Evolutionary conservation across 2,329 filamentous ascomycete species (phyloP).

Genomic region (Colletotrichum incanum): DNA sequence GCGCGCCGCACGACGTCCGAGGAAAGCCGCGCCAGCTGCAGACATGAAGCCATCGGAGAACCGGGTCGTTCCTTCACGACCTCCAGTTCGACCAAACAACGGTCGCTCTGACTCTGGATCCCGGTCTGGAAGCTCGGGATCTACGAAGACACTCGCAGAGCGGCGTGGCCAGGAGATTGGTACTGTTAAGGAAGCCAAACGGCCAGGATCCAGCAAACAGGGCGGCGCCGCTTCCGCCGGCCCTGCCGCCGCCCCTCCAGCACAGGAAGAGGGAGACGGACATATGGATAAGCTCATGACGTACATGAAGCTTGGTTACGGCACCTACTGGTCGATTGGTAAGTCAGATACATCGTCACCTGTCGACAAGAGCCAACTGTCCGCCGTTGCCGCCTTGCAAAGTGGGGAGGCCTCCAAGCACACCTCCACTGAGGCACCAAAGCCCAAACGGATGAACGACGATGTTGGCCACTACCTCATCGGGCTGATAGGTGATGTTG

Average conservation of each 20-base stretch:
- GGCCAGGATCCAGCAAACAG: not conserved
- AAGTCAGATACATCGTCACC: conserved; percentile 35
- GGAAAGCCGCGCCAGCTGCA: conserved; percentile 46
- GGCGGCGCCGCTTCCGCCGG: conserved; percentile 8
- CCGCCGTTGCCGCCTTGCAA: conserved; percentile 20
- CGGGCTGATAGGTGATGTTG: conserved; percentile 77
- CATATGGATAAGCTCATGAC: conserved; percentile 71
- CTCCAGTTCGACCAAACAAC: conserved; percentile 11
- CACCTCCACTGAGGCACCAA: conserved; percentile 16
- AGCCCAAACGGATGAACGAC: conserved; percentile 33
- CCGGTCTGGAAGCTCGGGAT: conserved; percentile 29
- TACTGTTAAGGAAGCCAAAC: conserved; percentile 38
- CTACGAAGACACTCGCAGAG: conserved; percentile 41
- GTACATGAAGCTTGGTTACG: conserved; percentile 78
- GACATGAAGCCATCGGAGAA: not conserved
- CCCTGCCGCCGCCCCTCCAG: not conserved
- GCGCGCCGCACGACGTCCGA: conserved; percentile 64
- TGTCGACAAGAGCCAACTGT: conserved; percentile 10
- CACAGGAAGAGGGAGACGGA: conserved; percentile 52
- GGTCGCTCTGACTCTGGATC: conserved; percentile 33
- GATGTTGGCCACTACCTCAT: conserved; percentile 72
- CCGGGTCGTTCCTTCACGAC: not conserved
- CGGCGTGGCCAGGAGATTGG: conserved; percentile 41
- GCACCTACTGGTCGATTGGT: conserved; percentile 73
- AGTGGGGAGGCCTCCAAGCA: conserved; percentile 15